These are phyloP conservation scores for Orbilia ellipsospora DNA, from an alignment of 2,329 filamentous ascomycete species.

Conservation along the genomic window DNA sequence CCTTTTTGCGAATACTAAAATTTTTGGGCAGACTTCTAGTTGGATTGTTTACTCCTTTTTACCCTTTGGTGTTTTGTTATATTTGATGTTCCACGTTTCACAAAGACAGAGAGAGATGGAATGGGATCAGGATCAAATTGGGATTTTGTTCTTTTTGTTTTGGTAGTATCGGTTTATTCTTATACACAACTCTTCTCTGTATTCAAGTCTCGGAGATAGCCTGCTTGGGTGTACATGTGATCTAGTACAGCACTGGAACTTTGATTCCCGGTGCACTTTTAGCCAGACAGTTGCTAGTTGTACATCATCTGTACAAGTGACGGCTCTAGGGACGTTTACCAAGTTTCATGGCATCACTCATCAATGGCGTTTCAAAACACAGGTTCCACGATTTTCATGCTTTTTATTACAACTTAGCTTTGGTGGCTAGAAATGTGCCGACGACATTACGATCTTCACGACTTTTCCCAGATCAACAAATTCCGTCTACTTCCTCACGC, in stretches of 20 bases:
- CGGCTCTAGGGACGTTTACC: constrained; percentile 34
- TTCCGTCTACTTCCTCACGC: constrained; percentile 40
- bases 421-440: constrained; percentile 41
- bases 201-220: constrained; percentile 48
- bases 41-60: constrained; percentile 42
- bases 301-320: constrained; percentile 30
- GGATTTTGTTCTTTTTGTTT: constrained; percentile 36
- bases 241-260: constrained; percentile 44
- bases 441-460: constrained; percentile 33
- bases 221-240: constrained; percentile 47
- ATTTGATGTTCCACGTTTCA: constrained; percentile 54
- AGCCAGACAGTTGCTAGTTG: constrained; percentile 27
- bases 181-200: constrained; percentile 47
- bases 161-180: constrained; percentile 51
- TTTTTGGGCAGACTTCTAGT: constrained; percentile 35
- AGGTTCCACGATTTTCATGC: constrained; percentile 43
- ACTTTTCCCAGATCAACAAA: constrained; percentile 23
- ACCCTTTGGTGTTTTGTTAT: constrained; percentile 32
- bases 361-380: constrained; percentile 41
- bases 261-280: constrained; percentile 29
- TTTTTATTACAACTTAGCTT: constrained; percentile 32
- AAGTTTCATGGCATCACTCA: constrained; percentile 41
- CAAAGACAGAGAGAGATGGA: constrained; percentile 43
- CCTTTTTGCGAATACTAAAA: constrained; percentile 48
- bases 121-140: constrained; percentile 52